Evolutionary conservation across 768 basidiomycete species (phyloP), one percentile per base, ranked within the genome.

Genomic region (Tephrocybe sp.): DNA sequence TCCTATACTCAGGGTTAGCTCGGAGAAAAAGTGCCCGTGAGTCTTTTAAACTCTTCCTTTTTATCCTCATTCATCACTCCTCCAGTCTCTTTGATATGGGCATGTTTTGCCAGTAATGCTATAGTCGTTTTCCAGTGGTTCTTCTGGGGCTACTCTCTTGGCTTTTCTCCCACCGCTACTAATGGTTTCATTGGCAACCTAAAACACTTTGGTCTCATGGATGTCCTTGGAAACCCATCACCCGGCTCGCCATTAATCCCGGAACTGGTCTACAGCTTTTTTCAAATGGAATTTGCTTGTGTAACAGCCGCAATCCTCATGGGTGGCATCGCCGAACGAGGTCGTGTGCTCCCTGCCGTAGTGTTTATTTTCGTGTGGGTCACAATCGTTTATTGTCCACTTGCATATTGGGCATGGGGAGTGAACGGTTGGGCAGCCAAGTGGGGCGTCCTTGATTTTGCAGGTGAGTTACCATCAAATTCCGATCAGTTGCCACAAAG

Each of bases 361-460:
- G 72, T 91, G 17, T 82, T 95, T 63, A 78, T 81, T 3, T 94
- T 94, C 68, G 55, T 84, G 48, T 97, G 92, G 93, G 73, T 85
- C 63, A 94, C 92, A 5, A 56, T 94, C 45, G 91, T 94, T 14
- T 93, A 94, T 66, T 91, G 88, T 60, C 91, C 90, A 8, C 75
- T 95, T 52, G 92, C 91, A 30, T 87, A 79, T 65, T 94, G 92
- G 89, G 78, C 79, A 2, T 95, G 92, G 92, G 81, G 81, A 45
- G 57, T 70, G 0, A 82, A 87, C 53, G 92, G 93, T 1, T 97
- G 93, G 93, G 86, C 79, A 6, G 87, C 84, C 67, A 82, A 80
- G 58, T 89, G 83, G 78, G 93, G 93, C 13, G 87, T 89, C 22
- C 73, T 91, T 41, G 92, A 96, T 66, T 97, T 89, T 63, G 92